These are phyloP conservation scores for Arachis stenosperma DNA, from an alignment of 306 rosid species.

Conservation along the genomic window DNA sequence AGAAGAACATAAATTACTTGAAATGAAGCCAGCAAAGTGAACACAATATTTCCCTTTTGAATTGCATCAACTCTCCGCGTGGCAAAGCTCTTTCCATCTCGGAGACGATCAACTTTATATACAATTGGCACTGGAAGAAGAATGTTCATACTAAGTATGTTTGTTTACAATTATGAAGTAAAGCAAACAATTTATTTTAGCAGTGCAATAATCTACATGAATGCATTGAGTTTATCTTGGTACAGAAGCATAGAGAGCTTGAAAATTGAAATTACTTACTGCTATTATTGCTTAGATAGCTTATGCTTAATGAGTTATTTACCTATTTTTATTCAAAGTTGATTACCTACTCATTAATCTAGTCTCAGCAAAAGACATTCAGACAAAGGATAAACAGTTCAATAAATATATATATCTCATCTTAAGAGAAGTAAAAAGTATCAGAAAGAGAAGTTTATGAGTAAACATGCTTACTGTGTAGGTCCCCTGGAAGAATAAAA, in stretches of 20 bases:
- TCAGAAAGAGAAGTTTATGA: slow-evolving; percentile 17
- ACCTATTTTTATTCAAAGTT: neutral
- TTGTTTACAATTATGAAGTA: slow-evolving; percentile 27
- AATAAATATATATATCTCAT: slow-evolving; percentile 20
- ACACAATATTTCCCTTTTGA: slow-evolving; percentile 80
- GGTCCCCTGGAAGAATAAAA: slow-evolving; percentile 82
- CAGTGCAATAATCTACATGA: slow-evolving; percentile 1
- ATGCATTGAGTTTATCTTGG: slow-evolving; percentile 4
- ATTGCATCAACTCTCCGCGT: slow-evolving; percentile 85
- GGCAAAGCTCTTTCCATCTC: slow-evolving; percentile 91
- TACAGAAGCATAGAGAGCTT: slow-evolving; percentile 1
- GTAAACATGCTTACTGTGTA: slow-evolving; percentile 63
- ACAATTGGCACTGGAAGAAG: slow-evolving; percentile 79
- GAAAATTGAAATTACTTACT: neutral
- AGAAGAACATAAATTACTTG: slow-evolving; percentile 59
- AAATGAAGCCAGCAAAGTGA: slow-evolving; percentile 83
- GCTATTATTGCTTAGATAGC: neutral
- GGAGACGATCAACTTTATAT: slow-evolving; percentile 75
- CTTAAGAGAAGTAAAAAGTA: slow-evolving; percentile 17
- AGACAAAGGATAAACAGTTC: slow-evolving; percentile 20
- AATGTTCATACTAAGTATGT: slow-evolving; percentile 22
- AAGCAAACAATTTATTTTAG: slow-evolving; percentile 26
- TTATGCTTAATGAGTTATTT: neutral
- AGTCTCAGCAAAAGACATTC: neutral
- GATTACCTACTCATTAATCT: slow-evolving; percentile 11